Evolutionary conservation across 106 monocot species (phyloP).

Genomic region (Apostasia ramifera): DNA sequence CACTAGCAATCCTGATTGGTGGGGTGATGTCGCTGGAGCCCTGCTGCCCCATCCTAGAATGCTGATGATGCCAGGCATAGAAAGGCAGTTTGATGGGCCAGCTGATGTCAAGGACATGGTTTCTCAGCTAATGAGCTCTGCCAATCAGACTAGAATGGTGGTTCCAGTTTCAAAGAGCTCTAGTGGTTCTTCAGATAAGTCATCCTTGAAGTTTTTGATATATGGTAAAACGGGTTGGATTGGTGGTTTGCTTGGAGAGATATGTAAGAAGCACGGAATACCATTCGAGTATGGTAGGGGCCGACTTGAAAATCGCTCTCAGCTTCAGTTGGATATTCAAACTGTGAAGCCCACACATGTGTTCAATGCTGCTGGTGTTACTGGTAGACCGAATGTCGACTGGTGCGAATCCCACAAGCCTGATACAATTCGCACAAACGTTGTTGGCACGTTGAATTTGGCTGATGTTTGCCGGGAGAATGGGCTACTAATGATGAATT

Average conservation of each 20-base stretch:
- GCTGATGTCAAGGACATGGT: conserved; percentile 23
- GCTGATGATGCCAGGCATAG: conserved; percentile 39
- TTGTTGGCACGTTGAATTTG: conserved; percentile 40
- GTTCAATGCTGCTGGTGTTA: conserved; percentile 57
- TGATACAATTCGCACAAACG: conserved; percentile 41
- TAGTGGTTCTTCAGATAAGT: background rate
- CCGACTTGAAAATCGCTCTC: conserved; percentile 34
- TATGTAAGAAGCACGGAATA: conserved; percentile 42
- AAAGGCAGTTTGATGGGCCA: conserved; percentile 14
- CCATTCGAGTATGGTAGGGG: conserved; percentile 41
- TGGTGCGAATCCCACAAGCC: conserved; percentile 52
- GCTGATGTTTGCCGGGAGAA: conserved; percentile 49
- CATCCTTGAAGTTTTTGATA: conserved; percentile 40
- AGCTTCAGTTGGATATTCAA: conserved; percentile 32
- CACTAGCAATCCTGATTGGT: conserved; percentile 38
- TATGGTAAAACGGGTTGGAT: conserved; percentile 65
- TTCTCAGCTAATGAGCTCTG: conserved; percentile 7
- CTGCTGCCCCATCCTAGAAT: conserved; percentile 53
- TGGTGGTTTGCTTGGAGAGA: conserved; percentile 49
- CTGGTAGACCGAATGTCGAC: conserved; percentile 51
- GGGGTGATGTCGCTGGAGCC: conserved; percentile 43
- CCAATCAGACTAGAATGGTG: conserved; percentile 1
- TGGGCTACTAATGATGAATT: conserved; percentile 45
- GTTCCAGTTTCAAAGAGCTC: conserved; percentile 1
- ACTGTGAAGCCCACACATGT: conserved; percentile 51